phyloP scores from a whole-genome alignment of 2,329 filamentous ascomycete species.

The Colletotrichum spaethianum region DNA sequence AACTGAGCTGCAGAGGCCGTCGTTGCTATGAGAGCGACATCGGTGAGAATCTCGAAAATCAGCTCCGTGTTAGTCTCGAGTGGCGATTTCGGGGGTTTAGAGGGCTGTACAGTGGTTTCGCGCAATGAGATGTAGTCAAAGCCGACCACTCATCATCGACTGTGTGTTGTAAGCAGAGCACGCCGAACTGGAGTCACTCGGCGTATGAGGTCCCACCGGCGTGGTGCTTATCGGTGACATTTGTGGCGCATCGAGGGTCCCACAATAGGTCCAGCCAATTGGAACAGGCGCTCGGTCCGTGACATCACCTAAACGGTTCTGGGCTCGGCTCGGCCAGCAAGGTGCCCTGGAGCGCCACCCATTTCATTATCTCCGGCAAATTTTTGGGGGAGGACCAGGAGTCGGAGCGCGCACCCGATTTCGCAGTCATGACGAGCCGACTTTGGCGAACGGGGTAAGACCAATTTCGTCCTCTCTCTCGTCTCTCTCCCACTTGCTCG shows the following conservation, averaged over 20 bases:
- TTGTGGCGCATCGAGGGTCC: conserved; percentile 17
- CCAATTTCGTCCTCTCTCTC: conserved; percentile 26
- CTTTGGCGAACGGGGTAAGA: conserved; percentile 34
- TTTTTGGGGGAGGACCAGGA: conserved; percentile 29
- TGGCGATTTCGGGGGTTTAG: background rate
- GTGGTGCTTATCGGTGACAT: conserved; percentile 37
- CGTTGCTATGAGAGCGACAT: conserved; percentile 17
- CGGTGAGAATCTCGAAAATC: background rate
- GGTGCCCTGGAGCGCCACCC: conserved; percentile 37
- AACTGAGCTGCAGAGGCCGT: background rate
- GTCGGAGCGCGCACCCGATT: conserved; percentile 34
- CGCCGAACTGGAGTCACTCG: conserved; percentile 38
- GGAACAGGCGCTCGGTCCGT: background rate
- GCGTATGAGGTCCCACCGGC: conserved; percentile 25
- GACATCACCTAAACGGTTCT: conserved; percentile 31
- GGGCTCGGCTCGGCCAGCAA: conserved; percentile 34
- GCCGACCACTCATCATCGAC: conserved; percentile 38
- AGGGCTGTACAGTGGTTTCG: background rate
- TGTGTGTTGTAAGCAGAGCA: conserved; percentile 36
- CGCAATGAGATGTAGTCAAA: conserved; percentile 34
- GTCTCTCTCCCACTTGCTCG: conserved; percentile 8
- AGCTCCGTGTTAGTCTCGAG: background rate
- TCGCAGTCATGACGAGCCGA: conserved; percentile 40
- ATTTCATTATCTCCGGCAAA: conserved; percentile 42
- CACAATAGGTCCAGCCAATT: conserved; percentile 26